Base-by-base conservation (phyloP, 306 rosid species). In the Albizia julibrissin region DNA sequence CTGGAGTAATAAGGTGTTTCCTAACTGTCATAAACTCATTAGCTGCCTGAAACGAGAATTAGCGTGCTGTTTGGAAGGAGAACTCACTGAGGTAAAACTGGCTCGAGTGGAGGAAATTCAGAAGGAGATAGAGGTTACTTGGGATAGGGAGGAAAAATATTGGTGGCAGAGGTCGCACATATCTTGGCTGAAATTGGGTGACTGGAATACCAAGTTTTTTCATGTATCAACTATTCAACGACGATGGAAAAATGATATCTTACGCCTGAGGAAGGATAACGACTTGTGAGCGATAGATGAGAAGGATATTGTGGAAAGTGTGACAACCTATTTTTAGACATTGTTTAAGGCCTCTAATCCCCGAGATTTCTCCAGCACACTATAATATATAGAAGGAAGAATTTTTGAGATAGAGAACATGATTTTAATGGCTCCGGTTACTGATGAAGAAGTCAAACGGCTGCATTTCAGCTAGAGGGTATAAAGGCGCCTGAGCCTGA, bases 301-400 rank as follows among this genome's bases (percentile, higher is more conserved):
- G 5, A 15, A 14, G 0, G 6, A 1, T 47, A 47, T 47, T 3
- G 6, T 4, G 1, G 1, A 47, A 1, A 2, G 54, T 16, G 19
- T 15, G 1, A 13, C 1, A 13, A 19, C 3, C 0, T 47, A 13
- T 15, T 47, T 13, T 6, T 13, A 16, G 4, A 2, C 4, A 1
- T 4, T 47, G 4, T 47, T 47, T 47, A 13, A 19, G 13, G 8
- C 54, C 1, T 47, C 3, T 3, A 19, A 0, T 5, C 19, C 4
- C 0, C 0, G 21, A 2, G 5, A 47, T 16, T 16, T 47, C 1
- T 0, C 6, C 0, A 6, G 3, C 0, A 4, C 4, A 3, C 54
- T 47, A 3, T 6, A 14, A 0, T 47, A 47, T 15, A 0, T 47
- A 4, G 19, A 47, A 13, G 2, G 19, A 0, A 12, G 4, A 16